Evolutionary conservation across 371 early-diverging fungal genomes (phyloP).

Genomic region (Synchytrium microbalum): DNA sequence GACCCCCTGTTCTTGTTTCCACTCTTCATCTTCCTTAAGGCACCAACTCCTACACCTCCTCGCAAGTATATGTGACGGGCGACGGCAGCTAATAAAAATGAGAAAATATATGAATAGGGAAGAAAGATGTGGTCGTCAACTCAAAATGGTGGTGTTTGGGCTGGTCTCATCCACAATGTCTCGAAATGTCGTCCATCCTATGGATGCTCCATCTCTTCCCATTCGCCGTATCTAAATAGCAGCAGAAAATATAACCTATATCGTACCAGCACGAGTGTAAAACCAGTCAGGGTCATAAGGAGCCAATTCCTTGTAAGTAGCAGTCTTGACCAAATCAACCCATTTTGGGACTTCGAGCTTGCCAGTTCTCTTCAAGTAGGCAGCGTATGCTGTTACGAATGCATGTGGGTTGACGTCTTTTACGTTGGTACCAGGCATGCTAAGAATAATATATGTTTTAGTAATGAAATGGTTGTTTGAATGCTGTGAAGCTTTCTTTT

Average conservation of each 20-base stretch:
- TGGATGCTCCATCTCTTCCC: background rate
- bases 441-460: background rate
- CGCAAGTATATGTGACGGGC: slow-evolving; percentile 98
- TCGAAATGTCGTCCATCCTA: background rate
- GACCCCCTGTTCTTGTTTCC: slow-evolving; percentile 87
- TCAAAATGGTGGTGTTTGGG: background rate
- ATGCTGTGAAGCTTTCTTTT: no score
- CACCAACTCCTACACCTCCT: slow-evolving; percentile 89
- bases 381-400: slow-evolving; percentile 96
- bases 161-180: background rate
- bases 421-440: slow-evolving; percentile 69
- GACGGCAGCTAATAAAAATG: slow-evolving; percentile 65
- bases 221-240: background rate
- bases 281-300: slow-evolving; percentile 98
- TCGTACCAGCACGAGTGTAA: slow-evolving; percentile 88
- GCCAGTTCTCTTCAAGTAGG: slow-evolving; percentile 95
- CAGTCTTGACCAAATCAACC: slow-evolving; percentile 98
- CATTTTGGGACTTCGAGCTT: slow-evolving; percentile 97
- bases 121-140: slow-evolving; percentile 1
- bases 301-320: slow-evolving; percentile 89
- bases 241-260: background rate
- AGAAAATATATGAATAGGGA: background rate
- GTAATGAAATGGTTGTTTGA: no score
- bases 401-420: slow-evolving; percentile 94
- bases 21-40: slow-evolving; percentile 87